These are phyloP conservation scores for Nidularia sp. DNA, from an alignment of 768 basidiomycete species.

Conservation along the genomic window DNA sequence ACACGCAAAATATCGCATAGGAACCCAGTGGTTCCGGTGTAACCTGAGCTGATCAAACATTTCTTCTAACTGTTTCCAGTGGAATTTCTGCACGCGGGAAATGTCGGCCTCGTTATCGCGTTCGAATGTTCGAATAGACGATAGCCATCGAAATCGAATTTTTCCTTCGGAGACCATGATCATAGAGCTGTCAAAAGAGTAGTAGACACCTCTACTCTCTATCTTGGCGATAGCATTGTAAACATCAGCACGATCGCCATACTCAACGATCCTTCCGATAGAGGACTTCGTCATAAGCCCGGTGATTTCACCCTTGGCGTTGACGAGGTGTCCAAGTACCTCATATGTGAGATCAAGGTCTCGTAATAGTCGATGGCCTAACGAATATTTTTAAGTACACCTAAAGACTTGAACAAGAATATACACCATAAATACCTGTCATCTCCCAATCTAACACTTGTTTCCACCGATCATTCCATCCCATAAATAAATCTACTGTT, in stretches of 20 bases:
- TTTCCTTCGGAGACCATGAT: slow-evolving; percentile 29
- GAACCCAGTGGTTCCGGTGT: slow-evolving; percentile 1
- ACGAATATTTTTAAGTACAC: not conserved
- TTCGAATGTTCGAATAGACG: not conserved
- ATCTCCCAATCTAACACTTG: slow-evolving; percentile 22
- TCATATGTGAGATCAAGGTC: slow-evolving; percentile 31
- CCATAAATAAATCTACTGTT: slow-evolving; percentile 26
- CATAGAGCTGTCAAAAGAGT: slow-evolving; percentile 10
- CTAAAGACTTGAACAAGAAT: no score
- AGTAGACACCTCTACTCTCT: slow-evolving; percentile 20
- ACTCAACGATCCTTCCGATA: slow-evolving; percentile 21
- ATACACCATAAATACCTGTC: slow-evolving; percentile 3
- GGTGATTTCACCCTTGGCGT: slow-evolving; percentile 22
- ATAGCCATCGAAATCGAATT: slow-evolving; percentile 20
- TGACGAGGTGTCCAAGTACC: slow-evolving; percentile 27
- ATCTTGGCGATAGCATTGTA: slow-evolving; percentile 25
- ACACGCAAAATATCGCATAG: slow-evolving; percentile 4
- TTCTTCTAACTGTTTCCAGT: slow-evolving; percentile 20
- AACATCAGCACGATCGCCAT: slow-evolving; percentile 22
- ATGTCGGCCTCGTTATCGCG: not conserved
- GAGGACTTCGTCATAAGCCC: slow-evolving; percentile 34
- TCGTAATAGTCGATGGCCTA: slow-evolving; percentile 18
- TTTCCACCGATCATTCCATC: slow-evolving; percentile 20
- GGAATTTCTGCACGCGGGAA: slow-evolving; percentile 3
- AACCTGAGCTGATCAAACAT: slow-evolving; percentile 19